Base-by-base conservation (phyloP, 148 eudicot genomes). In the Pouteria glomerata region DNA sequence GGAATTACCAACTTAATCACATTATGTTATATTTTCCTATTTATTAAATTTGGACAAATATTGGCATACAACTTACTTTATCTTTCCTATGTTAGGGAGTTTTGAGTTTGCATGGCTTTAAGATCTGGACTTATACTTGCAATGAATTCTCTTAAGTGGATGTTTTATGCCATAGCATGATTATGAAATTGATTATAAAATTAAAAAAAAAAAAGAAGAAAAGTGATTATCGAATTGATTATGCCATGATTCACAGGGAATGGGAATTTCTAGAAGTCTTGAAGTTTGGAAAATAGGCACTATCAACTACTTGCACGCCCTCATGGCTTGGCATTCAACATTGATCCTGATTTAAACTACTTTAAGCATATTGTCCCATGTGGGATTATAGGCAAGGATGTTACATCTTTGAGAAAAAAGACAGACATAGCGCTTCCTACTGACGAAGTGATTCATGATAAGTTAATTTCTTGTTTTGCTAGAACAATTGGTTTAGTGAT, bases 361-460 rank as follows among this genome's bases (percentile, higher is more conserved):
- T 92, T 86, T 70, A 81, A 89, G 83, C 90, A 89, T 71, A 89
- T 92, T 70, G 90, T 92, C 71, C 97, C 97, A 6, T 92, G 97
- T 85, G 97, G 97, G 48, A 87, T 92, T 72, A 81, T 83, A 8
- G 88, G 86, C 78, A 89, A 92, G 76, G 92, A 82, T 35, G 90
- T 92, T 31, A 89, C 95, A 3, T 87, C 90, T 69, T 81, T 92
- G 88, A 84, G 76, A 63, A 84, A 68, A 64, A 96, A 92, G 79
- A 74, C 77, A 24, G 75, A 66, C 14, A 33, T 39, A 58, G 83
- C 51, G 47, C 86, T 89, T 80, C 92, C 90, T 56, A n/a, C 72
- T 62, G 96, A 87, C 42, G 85, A 89, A 74, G 81, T 84, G 16
- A 76, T 92, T 79, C 86, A 86, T 16, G 88, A 86, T 39, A 87